Evolutionary conservation across 2,329 filamentous ascomycete genomes (phyloP).

Genomic region (Penicillium sp.): DNA sequence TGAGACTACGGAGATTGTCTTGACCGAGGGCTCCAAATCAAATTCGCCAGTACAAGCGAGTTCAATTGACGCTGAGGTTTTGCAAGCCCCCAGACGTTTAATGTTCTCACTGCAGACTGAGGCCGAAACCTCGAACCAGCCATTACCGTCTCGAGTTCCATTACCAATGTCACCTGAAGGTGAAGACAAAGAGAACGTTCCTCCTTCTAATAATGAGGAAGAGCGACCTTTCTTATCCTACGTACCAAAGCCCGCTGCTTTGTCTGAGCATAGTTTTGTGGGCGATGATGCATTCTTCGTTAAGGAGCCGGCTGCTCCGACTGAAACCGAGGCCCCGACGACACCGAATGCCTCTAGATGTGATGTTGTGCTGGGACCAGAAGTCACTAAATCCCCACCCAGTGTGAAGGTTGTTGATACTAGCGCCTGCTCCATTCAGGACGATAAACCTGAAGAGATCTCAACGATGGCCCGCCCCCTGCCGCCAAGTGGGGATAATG

Average conservation of each 20-base stretch:
- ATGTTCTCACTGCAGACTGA: constrained; percentile 5
- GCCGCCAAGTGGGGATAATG: neutral
- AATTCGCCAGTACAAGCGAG: neutral
- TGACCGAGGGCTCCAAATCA: neutral
- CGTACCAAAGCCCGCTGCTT: constrained; percentile 1
- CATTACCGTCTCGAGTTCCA: constrained; percentile 8
- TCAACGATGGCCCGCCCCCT: neutral
- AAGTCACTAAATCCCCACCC: neutral
- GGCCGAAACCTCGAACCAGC: neutral
- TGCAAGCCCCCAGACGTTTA: constrained; percentile 17
- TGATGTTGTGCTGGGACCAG: neutral
- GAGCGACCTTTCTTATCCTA: constrained; percentile 1
- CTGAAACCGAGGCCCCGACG: neutral
- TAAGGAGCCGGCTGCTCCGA: neutral
- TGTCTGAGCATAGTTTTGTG: constrained; percentile 10
- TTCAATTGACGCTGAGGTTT: constrained; percentile 10
- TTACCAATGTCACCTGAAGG: constrained; percentile 6
- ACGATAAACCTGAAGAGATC: neutral
- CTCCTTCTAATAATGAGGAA: constrained; percentile 11
- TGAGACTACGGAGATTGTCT: neutral
- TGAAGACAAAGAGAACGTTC: constrained; percentile 25
- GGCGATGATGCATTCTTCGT: constrained; percentile 10
- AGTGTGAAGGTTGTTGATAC: neutral
- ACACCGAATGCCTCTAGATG: neutral
- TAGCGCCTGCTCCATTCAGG: neutral